These are phyloP conservation scores for Penicillium sp. DNA, from an alignment of 2,329 filamentous ascomycete genomes.

Conservation along the genomic window DNA sequence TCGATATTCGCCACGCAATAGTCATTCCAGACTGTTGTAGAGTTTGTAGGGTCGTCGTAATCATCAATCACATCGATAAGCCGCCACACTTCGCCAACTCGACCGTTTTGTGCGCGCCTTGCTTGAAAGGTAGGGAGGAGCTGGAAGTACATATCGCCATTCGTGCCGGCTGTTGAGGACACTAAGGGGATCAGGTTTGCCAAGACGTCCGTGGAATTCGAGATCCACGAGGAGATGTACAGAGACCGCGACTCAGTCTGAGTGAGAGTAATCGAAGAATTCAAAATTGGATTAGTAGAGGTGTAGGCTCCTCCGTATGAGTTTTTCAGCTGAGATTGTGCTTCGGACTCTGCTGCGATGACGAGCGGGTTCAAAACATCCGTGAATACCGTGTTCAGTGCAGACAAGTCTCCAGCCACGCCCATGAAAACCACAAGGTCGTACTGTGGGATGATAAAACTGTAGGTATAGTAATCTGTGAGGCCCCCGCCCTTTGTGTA, in stretches of 20 bases:
- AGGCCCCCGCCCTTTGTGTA: conserved; percentile 48
- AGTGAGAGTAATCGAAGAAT: conserved; percentile 5
- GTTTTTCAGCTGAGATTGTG: conserved; percentile 6
- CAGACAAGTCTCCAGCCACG: conserved; percentile 17
- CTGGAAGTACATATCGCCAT: conserved; percentile 1
- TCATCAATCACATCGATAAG: conserved; percentile 18
- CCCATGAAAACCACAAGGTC: conserved; percentile 47
- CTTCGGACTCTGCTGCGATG: conserved; percentile 18
- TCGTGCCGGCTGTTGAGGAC: neutral
- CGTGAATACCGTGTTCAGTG: conserved; percentile 11
- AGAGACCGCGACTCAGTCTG: neutral
- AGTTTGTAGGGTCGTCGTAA: conserved; percentile 3
- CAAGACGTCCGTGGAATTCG: conserved; percentile 8
- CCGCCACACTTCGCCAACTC: conserved; percentile 38
- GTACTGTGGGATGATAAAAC: conserved; percentile 46
- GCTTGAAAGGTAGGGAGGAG: conserved; percentile 4
- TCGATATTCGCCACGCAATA: conserved; percentile 39
- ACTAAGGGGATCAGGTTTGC: neutral
- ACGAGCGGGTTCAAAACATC: conserved; percentile 17
- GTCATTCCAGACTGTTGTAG: conserved; percentile 27
- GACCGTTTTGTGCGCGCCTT: neutral
- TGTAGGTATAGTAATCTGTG: conserved; percentile 43
- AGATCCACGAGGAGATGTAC: conserved; percentile 6
- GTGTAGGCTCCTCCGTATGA: conserved; percentile 11
- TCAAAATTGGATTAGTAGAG: neutral